Evolutionary conservation across 2,329 filamentous ascomycete species (phyloP), one percentile per base, ranked within the genome.

Genomic region (Colletotrichum nymphaeae): DNA sequence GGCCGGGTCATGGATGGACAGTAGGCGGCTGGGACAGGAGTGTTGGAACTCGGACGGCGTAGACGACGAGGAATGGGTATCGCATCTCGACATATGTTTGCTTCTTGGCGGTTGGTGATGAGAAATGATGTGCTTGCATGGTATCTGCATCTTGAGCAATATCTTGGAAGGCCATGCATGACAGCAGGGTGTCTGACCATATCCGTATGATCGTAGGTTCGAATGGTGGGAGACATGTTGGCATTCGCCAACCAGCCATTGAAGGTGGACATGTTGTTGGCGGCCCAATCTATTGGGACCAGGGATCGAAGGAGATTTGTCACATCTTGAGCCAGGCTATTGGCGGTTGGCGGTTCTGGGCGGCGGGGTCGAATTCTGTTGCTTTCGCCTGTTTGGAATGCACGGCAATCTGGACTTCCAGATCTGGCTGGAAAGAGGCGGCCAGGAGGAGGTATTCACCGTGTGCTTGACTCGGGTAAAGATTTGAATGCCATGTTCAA

Each of bases 81-180:
- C 57, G 49, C 32, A 56, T 42, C 26, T 65, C 6, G 42, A n/a
- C 42, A 6, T n/a, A 5, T 65, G 63, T 56, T 65, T 65, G 52
- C 32, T n/a, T 57, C 69, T 69, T 72, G 69, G 69, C 69, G 59
- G 69, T 72, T 69, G 69, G 69, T 72, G 69, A 72, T 26, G 65
- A 63, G 16, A 59, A 55, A 30, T 35, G 52, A 56, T 57, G 22
- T 37, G 30, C 58, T 22, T 26, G 59, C 65, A 59, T 30, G 59
- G 69, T 65, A 64, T 64, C 53, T 69, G 69, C 69, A 59, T 69
- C 65, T 14, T 26, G 64, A 52, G 35, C 56, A 30, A 30, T 55
- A 35, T 46, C 49, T 22, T n/a, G 35, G 35, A 49, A 58, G 19
- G 56, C 24, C 19, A 26, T 57, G 35, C 49, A 72, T 49, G 57